Conservation (phyloP, 2,329 filamentous ascomycete species). For the Sporothrix euskadiensis region DNA sequence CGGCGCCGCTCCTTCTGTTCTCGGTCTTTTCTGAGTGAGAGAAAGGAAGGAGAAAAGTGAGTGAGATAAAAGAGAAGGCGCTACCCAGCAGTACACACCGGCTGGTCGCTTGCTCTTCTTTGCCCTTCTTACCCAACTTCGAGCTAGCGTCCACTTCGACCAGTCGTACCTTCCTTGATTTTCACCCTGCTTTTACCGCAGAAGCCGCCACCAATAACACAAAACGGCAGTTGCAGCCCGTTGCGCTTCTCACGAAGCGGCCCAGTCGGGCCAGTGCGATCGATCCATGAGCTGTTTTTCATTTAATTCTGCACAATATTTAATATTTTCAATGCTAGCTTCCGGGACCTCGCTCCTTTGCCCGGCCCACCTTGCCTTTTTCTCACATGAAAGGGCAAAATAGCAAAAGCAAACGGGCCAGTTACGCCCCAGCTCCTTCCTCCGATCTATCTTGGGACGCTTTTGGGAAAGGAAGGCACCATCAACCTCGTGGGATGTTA, state of each 20-base stretch:
- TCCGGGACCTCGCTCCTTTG: background rate
- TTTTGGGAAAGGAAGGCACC: slow-evolving; percentile 6
- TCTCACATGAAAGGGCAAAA: background rate
- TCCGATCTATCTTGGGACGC: background rate
- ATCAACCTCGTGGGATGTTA: background rate
- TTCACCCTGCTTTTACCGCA: slow-evolving; percentile 25
- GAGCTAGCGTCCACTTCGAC: slow-evolving; percentile 18
- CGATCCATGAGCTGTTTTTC: slow-evolving; percentile 10
- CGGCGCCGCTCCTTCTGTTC: slow-evolving; percentile 1
- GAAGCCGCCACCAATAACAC: slow-evolving; percentile 24
- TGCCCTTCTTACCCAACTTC: slow-evolving; percentile 13
- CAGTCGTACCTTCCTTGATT: slow-evolving; percentile 26
- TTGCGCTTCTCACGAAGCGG: background rate
- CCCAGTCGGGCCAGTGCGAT: background rate
- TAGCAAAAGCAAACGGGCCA: background rate
- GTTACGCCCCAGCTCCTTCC: background rate
- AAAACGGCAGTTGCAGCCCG: slow-evolving; percentile 17
- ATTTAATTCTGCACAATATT: background rate
- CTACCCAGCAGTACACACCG: background rate
- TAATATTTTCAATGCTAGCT: background rate
- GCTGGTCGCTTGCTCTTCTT: background rate
- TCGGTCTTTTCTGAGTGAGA: background rate
- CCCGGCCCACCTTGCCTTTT: background rate
- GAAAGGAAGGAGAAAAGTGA: background rate
- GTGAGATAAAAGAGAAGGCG: background rate